Base-by-base conservation (phyloP, 2,329 filamentous ascomycete species). In the Sporothrix protearum region DNA sequence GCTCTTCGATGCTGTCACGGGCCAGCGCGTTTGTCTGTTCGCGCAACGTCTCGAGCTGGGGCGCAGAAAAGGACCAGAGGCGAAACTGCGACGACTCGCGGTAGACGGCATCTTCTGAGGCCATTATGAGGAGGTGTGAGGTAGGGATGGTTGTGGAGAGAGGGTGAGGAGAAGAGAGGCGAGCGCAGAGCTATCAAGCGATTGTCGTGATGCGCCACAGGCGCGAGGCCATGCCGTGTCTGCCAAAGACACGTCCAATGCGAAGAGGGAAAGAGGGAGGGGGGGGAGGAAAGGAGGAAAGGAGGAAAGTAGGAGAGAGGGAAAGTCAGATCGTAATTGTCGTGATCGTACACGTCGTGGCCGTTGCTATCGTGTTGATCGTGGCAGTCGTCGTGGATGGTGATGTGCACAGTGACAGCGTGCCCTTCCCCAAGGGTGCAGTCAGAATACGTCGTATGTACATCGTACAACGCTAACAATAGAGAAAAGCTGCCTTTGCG, bases 91-190 rank as follows among this genome's bases (percentile, higher is more conserved):
- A 95, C 0, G 95, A 97, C 68, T 92, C 88, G 42, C 93, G 90
- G 82, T 98, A 99, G 71, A 94, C 86, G 76, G 93, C 92, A 81
- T 99, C 96, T 86, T 99, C 96, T 73, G 89, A 92, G 8, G 86
- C 85, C 88, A 96, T 92, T 73, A 25, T 59, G 49, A 9, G 12
- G 53, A 9, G 57, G 3, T 36, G 33, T 36, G 33, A 28, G n/a
- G 28, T 9, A 19, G 57, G 7, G 30, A 5, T 16, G 12, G 19
- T 19, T 39, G 28, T 39, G 14, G 16, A 30, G 33, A 42, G 33
- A 42, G 28, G 25, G 6, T 1, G 25, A 12, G n/a, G 36, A 42
- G 63, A 22, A 28, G 1, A 30, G 63, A n/a, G 7, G 12, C 14
- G 53, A 57, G 55, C 10, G 42, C 39, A 14, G 6, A 10, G 28